Percentiles rank a stretch among this genome's conserved stretches.
These are phyloP conservation scores for Dimargaris xerosporica DNA, from an alignment of 192 early-diverging fungal species.

Conservation along the genomic window DNA sequence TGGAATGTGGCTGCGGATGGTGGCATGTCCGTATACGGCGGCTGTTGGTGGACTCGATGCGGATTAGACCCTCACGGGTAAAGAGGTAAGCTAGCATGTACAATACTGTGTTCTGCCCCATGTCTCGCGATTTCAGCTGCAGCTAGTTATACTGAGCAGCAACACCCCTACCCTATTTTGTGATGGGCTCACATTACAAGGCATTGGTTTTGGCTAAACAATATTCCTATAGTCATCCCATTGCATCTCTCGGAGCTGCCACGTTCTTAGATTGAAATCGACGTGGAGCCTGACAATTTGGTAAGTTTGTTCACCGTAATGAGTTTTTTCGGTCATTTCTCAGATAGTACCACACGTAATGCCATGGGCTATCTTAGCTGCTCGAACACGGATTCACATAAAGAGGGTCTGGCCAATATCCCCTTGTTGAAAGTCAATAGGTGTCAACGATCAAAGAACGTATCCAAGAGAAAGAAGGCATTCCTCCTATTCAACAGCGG, in stretches of 20 bases:
- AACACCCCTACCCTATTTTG: neutral
- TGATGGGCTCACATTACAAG: neutral
- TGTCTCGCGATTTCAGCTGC: neutral
- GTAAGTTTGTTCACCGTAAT: too few species aligned
- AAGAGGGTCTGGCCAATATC: too few species aligned
- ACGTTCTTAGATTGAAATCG: constrained; percentile 3
- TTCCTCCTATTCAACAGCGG: constrained; percentile 90
- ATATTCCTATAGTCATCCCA: neutral
- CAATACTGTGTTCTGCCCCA: neutral
- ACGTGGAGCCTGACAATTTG: neutral
- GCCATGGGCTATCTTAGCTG: too few species aligned
- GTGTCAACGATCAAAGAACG: constrained; percentile 64
- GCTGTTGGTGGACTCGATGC: neutral
- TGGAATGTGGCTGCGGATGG: neutral
- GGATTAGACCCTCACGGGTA: neutral
- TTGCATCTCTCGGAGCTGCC: neutral
- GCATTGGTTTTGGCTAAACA: neutral
- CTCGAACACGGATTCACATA: too few species aligned
- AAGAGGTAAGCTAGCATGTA: neutral
- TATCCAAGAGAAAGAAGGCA: constrained; percentile 94
- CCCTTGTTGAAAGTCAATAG: too few species aligned
- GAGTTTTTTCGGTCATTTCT: too few species aligned
- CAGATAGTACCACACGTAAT: too few species aligned
- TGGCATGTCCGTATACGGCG: neutral
- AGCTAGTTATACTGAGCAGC: neutral